Conservation (phyloP, 305 asterid species). For the Solanum hybrid region DNA sequence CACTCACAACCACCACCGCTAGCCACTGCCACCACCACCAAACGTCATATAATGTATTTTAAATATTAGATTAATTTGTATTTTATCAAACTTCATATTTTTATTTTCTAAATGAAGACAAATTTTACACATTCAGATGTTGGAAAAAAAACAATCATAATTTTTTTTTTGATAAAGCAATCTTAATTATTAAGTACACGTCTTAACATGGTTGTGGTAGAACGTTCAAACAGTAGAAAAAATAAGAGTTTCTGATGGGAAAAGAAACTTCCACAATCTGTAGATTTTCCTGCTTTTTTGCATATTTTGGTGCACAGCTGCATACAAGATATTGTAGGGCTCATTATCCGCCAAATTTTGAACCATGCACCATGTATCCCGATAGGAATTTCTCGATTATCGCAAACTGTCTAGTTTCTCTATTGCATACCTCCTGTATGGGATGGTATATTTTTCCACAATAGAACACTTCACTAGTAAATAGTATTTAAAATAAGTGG, state of each 20-base stretch:
- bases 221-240: not conserved
- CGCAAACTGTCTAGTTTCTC: not conserved
- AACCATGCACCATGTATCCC: not conserved
- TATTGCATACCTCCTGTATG: not conserved
- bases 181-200: not conserved
- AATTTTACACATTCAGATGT: not conserved
- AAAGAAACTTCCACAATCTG: not conserved
- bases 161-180: not conserved
- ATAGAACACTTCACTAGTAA: not conserved
- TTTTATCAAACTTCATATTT: not conserved
- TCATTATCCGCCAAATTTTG: not conserved
- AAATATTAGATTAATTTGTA: not conserved
- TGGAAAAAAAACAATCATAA: not conserved
- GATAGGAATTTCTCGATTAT: not conserved
- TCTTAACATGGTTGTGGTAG: not conserved
- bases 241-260: not conserved
- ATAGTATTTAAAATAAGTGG: not conserved
- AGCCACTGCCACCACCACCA: not conserved
- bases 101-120: not conserved
- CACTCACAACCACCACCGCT: not conserved
- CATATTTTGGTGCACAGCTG: not conserved
- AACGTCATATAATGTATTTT: not conserved
- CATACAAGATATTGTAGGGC: not conserved
- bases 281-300: not conserved
- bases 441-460: not conserved